Base-by-base conservation (phyloP, 2,329 filamentous ascomycete species). In the Dactylellina sp. region DNA sequence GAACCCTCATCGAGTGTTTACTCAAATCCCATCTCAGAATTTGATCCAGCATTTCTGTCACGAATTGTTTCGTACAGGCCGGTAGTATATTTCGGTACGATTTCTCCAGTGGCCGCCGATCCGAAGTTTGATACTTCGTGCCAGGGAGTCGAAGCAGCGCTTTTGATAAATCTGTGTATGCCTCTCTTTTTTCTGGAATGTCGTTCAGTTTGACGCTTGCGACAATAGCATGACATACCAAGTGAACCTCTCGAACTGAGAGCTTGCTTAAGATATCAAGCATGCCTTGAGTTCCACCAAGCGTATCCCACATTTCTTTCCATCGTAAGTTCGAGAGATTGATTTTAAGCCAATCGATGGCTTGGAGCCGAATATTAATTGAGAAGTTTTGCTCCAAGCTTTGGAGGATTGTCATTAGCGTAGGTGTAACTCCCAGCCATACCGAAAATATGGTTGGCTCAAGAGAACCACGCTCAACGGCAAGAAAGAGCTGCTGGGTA, bases 101-200 rank as follows among this genome's bases (percentile, higher is more conserved):
- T 0, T 53, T n/a, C 1, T 44, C 22, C 1, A 59, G 16, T 1
- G 25, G 39, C 9, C 53, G 47, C 25, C 50, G 18, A 22, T 66
- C 62, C 6, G 52, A 52, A 24, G 40, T 66, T 32, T 50, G 35
- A 11, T 47, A 50, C 3, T 46, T 14, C 18, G 50, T 40, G 9
- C 56, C 44, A 11, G 40, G 20, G 4, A 42, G 9, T 14, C 32
- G 24, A 11, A 59, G 35, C n/a, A 68, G 24, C 3, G 24, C 18
- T 28, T 59, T 68, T 2, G 49, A 35, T 0, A 68, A 18, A 11
- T 52, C 16, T 20, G 63, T 59, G 24, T 16, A 68, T n/a, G 44
- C 53, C 6, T 44, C 22, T 44, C 53, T 44, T 40, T 68, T 68
- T 46, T 68, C 44, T 1, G 2, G 11, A 2, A 53, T 28, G n/a